Evolutionary conservation across 2,329 filamentous ascomycete species (phyloP).

Genomic region (Cladosporium austrohemisphaericum): DNA sequence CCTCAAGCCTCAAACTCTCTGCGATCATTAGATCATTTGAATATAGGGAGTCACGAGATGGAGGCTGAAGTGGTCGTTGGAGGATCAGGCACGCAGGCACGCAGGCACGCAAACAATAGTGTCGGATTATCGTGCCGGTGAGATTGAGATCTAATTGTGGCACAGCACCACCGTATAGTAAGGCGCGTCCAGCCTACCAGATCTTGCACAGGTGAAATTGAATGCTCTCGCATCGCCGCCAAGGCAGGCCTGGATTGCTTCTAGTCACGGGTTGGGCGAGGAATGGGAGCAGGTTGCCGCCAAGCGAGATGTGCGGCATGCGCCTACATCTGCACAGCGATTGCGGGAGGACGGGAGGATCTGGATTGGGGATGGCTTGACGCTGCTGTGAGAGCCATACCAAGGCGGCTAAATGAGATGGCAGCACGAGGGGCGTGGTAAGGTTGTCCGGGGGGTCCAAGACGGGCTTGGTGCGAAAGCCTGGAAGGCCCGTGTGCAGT

Average conservation of each 20-base stretch:
- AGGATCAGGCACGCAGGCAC: too few species aligned
- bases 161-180: not conserved
- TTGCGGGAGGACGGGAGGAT: slow-evolving; percentile 9
- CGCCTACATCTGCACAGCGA: not conserved
- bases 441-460: slow-evolving; percentile 7
- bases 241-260: slow-evolving; percentile 11
- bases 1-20: too few species aligned
- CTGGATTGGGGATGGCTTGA: slow-evolving; percentile 5
- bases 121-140: slow-evolving; percentile 7
- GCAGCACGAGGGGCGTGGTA: not conserved
- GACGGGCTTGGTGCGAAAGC: slow-evolving; percentile 10
- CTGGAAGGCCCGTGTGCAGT: not conserved
- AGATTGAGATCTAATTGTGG: slow-evolving; percentile 6
- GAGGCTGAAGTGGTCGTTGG: too few species aligned
- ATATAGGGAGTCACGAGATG: not conserved
- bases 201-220: not conserved
- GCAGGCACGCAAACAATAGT: not conserved
- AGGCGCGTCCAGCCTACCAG: not conserved
- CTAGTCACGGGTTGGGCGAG: slow-evolving; percentile 9
- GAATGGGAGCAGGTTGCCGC: not conserved
- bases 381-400: not conserved
- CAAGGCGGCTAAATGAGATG: slow-evolving; percentile 12
- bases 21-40: too few species aligned
- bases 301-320: slow-evolving; percentile 1
- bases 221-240: not conserved